Conservation (phyloP, 2,329 filamentous ascomycete species). For the Talaromyces sp. region DNA sequence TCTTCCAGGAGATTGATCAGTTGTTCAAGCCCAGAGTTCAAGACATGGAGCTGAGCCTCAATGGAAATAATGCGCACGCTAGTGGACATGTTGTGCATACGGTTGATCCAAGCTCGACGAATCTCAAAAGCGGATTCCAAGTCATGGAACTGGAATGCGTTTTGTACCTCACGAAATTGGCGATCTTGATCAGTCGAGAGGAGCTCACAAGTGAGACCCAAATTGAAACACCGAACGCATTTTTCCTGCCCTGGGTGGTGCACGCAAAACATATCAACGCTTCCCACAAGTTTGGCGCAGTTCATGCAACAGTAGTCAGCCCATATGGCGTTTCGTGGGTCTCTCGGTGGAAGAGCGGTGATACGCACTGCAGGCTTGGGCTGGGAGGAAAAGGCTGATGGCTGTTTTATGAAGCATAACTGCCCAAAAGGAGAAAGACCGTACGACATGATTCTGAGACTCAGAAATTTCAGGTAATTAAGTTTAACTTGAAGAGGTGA, state of each 20-base stretch:
- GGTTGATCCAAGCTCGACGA: not conserved
- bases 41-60: fast-evolving
- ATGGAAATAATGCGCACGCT: not conserved
- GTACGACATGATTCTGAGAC: not conserved
- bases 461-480: not conserved
- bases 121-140: not conserved
- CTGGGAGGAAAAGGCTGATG: not conserved
- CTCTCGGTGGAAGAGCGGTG: not conserved
- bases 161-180: not conserved
- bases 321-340: not conserved
- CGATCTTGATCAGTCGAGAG: no score
- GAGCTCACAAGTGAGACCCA: not conserved
- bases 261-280: not conserved
- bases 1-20: not conserved
- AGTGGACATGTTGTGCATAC: not conserved
- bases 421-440: not conserved
- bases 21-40: not conserved
- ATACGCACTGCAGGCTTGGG: not conserved
- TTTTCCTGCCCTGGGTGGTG: not conserved
- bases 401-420: not conserved
- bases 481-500: not conserved
- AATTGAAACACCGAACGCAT: not conserved
- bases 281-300: not conserved
- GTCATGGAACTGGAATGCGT: not conserved
- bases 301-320: not conserved